phyloP scores from a whole-genome alignment of 2,329 filamentous ascomycete genomes.

The Claviceps monticola region DNA sequence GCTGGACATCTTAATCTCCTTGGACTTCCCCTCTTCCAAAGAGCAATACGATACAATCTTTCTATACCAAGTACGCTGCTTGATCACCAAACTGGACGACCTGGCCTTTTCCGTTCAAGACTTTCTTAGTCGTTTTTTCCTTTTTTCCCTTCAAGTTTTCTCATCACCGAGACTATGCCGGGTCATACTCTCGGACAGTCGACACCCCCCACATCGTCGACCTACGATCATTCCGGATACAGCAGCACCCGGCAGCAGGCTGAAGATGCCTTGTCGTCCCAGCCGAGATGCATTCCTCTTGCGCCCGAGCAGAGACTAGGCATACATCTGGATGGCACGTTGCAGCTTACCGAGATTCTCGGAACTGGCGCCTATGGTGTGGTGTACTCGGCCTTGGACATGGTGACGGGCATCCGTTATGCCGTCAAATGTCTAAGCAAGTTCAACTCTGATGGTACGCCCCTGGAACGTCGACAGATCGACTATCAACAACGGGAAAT shows the following conservation, averaged over 20 bases:
- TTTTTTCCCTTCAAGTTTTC: slow-evolving; percentile 8
- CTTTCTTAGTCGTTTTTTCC: neutral
- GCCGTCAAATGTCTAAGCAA: slow-evolving; percentile 97
- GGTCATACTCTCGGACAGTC: slow-evolving; percentile 41
- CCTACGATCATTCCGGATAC: slow-evolving; percentile 33
- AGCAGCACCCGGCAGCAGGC: slow-evolving; percentile 12
- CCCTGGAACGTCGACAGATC: slow-evolving; percentile 70
- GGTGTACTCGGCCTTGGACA: slow-evolving; percentile 79
- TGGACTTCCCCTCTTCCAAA: too few relatives aligned
- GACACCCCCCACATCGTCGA: slow-evolving; percentile 43
- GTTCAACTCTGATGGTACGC: slow-evolving; percentile 54
- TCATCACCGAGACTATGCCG: slow-evolving; percentile 36
- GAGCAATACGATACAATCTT: too few relatives aligned
- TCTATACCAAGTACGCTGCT: neutral
- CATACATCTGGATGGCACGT: slow-evolving; percentile 64
- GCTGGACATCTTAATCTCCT: too few relatives aligned
- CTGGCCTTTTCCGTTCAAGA: neutral
- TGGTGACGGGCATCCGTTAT: slow-evolving; percentile 68
- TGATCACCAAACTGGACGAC: neutral
- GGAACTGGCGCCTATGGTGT: slow-evolving; percentile 94
- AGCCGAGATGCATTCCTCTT: slow-evolving; percentile 38
- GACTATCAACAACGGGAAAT: slow-evolving; percentile 92
- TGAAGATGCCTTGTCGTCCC: slow-evolving; percentile 24
- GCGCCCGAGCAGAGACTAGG: slow-evolving; percentile 78
- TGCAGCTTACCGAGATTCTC: slow-evolving; percentile 73